Conservation (phyloP, 2,329 filamentous ascomycete genomes). For the Emergomyces africanus region DNA sequence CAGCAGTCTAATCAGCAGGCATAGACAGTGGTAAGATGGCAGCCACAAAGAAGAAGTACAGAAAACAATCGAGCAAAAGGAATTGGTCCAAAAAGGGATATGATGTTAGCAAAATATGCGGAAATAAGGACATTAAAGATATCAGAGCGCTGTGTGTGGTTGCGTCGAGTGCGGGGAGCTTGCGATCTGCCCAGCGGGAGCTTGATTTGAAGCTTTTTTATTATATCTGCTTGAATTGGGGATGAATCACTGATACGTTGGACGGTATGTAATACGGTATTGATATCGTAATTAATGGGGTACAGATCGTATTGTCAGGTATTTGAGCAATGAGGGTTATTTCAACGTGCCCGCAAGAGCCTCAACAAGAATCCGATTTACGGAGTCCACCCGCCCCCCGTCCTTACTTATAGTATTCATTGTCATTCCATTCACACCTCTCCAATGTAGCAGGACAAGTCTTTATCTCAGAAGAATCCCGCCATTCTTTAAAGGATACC, state of each 20-base stretch:
- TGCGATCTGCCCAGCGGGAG: neutral
- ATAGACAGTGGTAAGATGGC: neutral
- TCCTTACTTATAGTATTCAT: neutral
- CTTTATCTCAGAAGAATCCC: neutral
- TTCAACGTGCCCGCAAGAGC: too few species aligned
- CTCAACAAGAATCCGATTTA: too few species aligned
- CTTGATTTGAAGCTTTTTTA: conserved; percentile 2
- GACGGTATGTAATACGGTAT: neutral
- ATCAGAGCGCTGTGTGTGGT: neutral
- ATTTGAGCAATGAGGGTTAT: too few species aligned
- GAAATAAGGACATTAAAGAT: neutral
- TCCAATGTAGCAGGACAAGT: neutral
- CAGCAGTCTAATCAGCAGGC: too few species aligned
- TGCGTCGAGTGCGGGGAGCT: neutral
- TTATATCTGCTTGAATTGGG: neutral
- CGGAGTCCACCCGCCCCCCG: too few species aligned
- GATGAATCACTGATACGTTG: neutral
- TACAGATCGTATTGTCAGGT: neutral
- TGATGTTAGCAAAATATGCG: neutral
- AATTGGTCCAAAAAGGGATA: neutral
- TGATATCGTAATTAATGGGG: neutral
- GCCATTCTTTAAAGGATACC: neutral
- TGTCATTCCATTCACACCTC: neutral
- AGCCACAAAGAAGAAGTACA: too few species aligned
- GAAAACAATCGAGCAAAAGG: neutral